Conservation (phyloP, 2,329 filamentous ascomycete genomes). For the Zymoseptoria passerinii region DNA sequence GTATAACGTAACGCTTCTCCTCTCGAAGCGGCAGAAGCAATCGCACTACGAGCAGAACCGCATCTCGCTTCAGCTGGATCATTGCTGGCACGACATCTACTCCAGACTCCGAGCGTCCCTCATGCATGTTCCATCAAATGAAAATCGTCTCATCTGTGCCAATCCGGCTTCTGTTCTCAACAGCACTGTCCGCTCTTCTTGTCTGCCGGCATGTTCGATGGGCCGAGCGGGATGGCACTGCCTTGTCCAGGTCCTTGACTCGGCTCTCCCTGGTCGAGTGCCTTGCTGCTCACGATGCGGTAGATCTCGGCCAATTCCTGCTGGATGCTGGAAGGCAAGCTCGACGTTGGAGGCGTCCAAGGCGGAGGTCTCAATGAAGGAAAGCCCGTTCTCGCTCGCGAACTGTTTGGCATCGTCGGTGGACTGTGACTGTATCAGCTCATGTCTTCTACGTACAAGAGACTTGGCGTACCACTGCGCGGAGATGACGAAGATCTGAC, state of each 20-base stretch:
- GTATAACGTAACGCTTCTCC: not conserved
- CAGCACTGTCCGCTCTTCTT: constrained; percentile 79
- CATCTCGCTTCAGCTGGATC: not conserved
- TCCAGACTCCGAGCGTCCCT: not conserved
- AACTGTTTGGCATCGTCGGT: constrained; percentile 98
- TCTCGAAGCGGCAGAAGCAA: not conserved
- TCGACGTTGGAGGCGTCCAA: constrained; percentile 98
- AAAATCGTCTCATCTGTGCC: not conserved
- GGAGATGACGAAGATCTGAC: constrained; percentile 98
- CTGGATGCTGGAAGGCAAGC: constrained; percentile 95
- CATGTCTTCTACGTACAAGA: not conserved
- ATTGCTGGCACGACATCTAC: not conserved
- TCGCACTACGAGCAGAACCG: not conserved
- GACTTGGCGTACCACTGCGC: constrained; percentile 54
- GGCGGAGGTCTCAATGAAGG: constrained; percentile 98
- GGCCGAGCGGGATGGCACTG: constrained; percentile 70
- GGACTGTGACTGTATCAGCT: constrained; percentile 37
- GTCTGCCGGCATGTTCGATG: constrained; percentile 76
- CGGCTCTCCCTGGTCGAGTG: constrained; percentile 79
- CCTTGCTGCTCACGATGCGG: constrained; percentile 97
- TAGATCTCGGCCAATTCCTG: constrained; percentile 99
- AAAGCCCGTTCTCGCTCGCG: constrained; percentile 70
- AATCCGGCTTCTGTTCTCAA: constrained; percentile 34
- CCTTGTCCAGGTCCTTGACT: constrained; percentile 65
- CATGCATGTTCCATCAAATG: not conserved